These are phyloP conservation scores for Aspergillus nanangensis DNA, from an alignment of 495 filamentous ascomycete species.

Conservation along the genomic window DNA sequence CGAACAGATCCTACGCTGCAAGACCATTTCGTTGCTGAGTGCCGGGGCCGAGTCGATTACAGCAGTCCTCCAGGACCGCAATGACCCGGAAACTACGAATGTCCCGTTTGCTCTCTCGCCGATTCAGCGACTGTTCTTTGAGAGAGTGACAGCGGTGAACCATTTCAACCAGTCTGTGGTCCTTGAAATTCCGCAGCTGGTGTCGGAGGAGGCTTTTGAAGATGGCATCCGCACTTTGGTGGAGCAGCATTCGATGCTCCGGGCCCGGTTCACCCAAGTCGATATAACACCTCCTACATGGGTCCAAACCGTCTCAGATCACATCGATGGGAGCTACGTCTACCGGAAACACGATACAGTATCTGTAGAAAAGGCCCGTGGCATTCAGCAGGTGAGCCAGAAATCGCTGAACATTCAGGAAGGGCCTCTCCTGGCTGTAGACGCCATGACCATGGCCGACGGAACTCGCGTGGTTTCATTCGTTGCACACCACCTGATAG, in stretches of 20 bases:
- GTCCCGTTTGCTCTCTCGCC: constrained; percentile 32
- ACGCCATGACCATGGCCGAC: constrained; percentile 25
- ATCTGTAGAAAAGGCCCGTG: background rate
- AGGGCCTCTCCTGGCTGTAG: constrained; percentile 42
- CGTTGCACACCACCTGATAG: constrained; percentile 52
- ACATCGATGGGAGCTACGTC: constrained; percentile 3
- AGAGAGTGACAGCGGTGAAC: constrained; percentile 20
- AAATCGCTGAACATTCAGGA: constrained; percentile 18
- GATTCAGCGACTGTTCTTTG: constrained; percentile 7
- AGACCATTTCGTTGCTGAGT: too few relatives aligned
- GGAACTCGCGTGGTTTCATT: constrained; percentile 15
- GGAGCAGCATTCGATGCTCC: constrained; percentile 55
- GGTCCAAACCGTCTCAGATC: constrained; percentile 12
- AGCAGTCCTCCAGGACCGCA: too few relatives aligned
- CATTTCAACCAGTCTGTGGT: background rate
- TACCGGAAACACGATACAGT: constrained; percentile 9
- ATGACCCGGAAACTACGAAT: too few relatives aligned
- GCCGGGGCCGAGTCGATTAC: too few relatives aligned
- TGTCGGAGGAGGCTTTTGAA: constrained; percentile 27
- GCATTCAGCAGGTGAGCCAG: constrained; percentile 12
- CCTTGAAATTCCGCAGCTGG: background rate
- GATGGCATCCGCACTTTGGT: constrained; percentile 47
- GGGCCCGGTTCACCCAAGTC: constrained; percentile 46
- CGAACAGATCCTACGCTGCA: too few relatives aligned
- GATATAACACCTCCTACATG: constrained; percentile 17